These are phyloP conservation scores for Rhododendron griersonianum DNA, from an alignment of 148 eudicot genomes.

Conservation along the genomic window DNA sequence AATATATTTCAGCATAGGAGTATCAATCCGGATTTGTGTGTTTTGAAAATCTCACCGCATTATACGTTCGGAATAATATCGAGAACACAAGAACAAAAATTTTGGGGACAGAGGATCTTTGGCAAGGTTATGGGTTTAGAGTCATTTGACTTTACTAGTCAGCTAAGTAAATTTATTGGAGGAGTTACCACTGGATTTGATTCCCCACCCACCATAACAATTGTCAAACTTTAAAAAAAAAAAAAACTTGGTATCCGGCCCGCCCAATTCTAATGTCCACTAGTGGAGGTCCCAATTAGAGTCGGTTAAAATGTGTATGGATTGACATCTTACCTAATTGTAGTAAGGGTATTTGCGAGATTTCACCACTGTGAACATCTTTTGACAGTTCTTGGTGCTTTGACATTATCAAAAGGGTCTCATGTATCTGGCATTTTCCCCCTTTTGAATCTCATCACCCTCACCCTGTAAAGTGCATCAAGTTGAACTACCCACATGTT, in stretches of 20 bases:
- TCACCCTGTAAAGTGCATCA: conserved; percentile 6
- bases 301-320: background rate
- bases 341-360: background rate
- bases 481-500: background rate
- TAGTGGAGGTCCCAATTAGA: background rate
- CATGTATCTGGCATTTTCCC: background rate
- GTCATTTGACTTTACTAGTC: background rate
- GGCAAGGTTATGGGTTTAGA: background rate
- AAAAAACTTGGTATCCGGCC: no score
- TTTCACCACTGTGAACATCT: background rate
- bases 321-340: background rate
- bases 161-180: background rate
- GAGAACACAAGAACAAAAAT: background rate
- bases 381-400: background rate
- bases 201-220: background rate
- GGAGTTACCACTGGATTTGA: background rate
- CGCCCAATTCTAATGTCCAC: background rate
- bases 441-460: background rate
- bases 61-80: background rate
- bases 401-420: no score
- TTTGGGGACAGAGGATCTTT: background rate
- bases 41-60: background rate
- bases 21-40: no score
- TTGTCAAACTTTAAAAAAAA: background rate
- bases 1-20: background rate